Base-by-base conservation (phyloP, 257 asterid genomes). In the Jaltomata sinuosa region DNA sequence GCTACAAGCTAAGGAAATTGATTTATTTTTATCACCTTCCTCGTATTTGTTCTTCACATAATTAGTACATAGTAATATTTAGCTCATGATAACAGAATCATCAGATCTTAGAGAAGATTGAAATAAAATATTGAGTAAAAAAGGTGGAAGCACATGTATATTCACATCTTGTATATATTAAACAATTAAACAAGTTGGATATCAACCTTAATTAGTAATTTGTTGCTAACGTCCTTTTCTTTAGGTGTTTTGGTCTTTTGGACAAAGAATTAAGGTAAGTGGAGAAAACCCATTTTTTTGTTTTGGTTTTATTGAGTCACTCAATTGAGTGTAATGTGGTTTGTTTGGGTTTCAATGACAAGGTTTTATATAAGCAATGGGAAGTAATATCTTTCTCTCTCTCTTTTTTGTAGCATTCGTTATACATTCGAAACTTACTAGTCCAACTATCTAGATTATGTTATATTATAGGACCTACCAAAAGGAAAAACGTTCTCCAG, bases 201-300 rank as follows among this genome's bases (percentile, higher is more conserved):
- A n/a, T 57, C 65, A 57, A 22, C 65, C 31, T 57, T 57, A 57
- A n/a, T n/a, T n/a, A n/a, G 65, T 57, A 57, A 57, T 57, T 57
- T n/a, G 31, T 57, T 1, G 91, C 89, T 52, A 87, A 45, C 84
- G 76, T 38, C 52, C 90, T 84, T 52, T 61, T 69, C 53, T 50
- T 84, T 3, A 89, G 38, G 83, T 88, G 84, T 15, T 85, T 54
- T 11, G 91, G 91, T 14, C 88, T 89, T 61, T 87, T 74, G 10
- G 89, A 87, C 27, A 89, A 54, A n/a, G 90, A 87, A 40, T 85
- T 83, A 77, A 89, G 87, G 84, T 81, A 87, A 36, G 82, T 47
- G 25, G 85, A 85, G 84, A 84, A 82, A 36, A 38, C 22, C 87
- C n/a, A 84, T 74, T 7, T 8, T 74, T 15, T 74, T 25, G 7